These are phyloP conservation scores for Schoenoplectus tabernaemontani DNA, from an alignment of 202 grass and related monocot genomes.

Conservation along the genomic window DNA sequence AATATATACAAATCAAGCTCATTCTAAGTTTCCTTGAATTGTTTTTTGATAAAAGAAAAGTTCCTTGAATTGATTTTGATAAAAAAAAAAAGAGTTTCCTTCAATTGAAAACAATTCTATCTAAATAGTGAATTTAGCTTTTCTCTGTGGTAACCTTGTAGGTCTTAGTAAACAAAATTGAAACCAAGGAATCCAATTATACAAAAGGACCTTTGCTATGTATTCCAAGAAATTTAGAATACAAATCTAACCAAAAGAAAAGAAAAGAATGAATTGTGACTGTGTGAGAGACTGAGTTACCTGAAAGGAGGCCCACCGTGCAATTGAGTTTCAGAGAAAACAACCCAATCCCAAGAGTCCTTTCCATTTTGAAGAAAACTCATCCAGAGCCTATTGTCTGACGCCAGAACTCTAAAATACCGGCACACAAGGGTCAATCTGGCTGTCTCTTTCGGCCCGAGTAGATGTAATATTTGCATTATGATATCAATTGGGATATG, in stretches of 20 bases:
- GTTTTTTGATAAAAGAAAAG: too few species aligned
- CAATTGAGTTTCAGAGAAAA: slow-evolving; percentile 82
- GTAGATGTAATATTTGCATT: slow-evolving; percentile 59
- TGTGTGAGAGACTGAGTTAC: too few species aligned
- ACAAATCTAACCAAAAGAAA: not conserved
- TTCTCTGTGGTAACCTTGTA: not conserved
- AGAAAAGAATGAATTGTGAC: not conserved
- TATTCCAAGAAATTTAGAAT: slow-evolving; percentile 3
- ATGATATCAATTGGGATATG: slow-evolving; percentile 60
- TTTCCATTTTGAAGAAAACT: slow-evolving; percentile 54
- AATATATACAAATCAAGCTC: too few species aligned
- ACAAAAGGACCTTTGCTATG: not conserved
- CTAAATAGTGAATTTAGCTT: not conserved
- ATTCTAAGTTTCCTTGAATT: too few species aligned
- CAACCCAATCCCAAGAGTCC: slow-evolving; percentile 63
- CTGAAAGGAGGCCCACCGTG: slow-evolving; percentile 17
- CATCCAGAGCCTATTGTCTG: slow-evolving; percentile 75
- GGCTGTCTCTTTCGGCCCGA: slow-evolving; percentile 54
- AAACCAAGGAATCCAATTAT: not conserved
- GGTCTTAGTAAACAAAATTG: not conserved
- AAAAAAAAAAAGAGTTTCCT: too few species aligned
- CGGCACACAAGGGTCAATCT: slow-evolving; percentile 44
- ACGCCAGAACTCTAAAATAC: slow-evolving; percentile 48
- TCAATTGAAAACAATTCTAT: too few species aligned
- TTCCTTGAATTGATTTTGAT: too few species aligned